Evolutionary conservation across 1,284 basidiomycete species (phyloP).

Genomic region (Cystobasidium sp.): DNA sequence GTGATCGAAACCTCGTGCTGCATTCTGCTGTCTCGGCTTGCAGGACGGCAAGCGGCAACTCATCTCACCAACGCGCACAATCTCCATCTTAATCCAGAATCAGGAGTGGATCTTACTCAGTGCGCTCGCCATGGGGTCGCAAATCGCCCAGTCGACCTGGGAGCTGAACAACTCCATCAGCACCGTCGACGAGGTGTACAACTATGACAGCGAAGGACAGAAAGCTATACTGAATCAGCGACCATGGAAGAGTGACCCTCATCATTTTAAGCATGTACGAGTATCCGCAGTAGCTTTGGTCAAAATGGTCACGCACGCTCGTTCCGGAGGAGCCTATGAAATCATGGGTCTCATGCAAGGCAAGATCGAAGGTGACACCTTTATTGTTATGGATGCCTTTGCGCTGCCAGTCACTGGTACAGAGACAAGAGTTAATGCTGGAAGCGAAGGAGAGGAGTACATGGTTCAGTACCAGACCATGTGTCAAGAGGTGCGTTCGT

Average conservation of each 20-base stretch:
- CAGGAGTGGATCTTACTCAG: background rate
- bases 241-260: slow-evolving; percentile 87
- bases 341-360: slow-evolving; percentile 99
- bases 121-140: slow-evolving; percentile 31
- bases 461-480: slow-evolving; percentile 91
- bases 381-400: slow-evolving; percentile 95
- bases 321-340: slow-evolving; percentile 95
- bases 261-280: slow-evolving; percentile 91
- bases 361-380: slow-evolving; percentile 81
- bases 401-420: slow-evolving; percentile 98
- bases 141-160: slow-evolving; percentile 77
- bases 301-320: slow-evolving; percentile 99
- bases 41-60: too few relatives aligned
- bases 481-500: slow-evolving; percentile 69
- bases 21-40: background rate
- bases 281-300: slow-evolving; percentile 94
- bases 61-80: background rate
- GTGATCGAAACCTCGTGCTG: slow-evolving; percentile 19
- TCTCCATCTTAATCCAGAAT: background rate
- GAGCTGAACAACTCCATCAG: slow-evolving; percentile 77
- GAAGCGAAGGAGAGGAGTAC: slow-evolving; percentile 95
- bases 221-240: slow-evolving; percentile 69
- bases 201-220: slow-evolving; percentile 74
- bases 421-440: slow-evolving; percentile 96
- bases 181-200: slow-evolving; percentile 52